Evolutionary conservation across 495 filamentous ascomycete species (phyloP), one percentile per base, ranked within the genome.

Genomic region (Annulohypoxylon stygium): DNA sequence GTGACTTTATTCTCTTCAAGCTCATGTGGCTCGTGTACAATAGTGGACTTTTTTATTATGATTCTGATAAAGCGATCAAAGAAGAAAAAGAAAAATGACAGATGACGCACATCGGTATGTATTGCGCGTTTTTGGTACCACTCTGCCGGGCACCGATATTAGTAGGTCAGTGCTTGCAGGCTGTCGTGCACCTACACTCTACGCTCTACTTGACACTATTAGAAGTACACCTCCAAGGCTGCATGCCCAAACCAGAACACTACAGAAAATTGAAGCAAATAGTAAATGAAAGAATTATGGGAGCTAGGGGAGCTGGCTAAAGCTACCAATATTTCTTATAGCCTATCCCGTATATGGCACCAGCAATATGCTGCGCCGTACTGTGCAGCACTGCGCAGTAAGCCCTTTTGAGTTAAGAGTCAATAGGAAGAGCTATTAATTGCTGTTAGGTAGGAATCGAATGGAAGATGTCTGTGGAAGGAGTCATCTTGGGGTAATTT

Each of bases 1-100:
- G 43, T 60, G 68, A 65, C 58, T 34, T 45, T 59, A 11, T n/a
- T 33, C 11, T 36, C 2, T 45, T 48, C 25, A 57, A 16, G 54
- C 30, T 36, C 60, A 58, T 23, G 65, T 61, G 45, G 53, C 25
- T 59, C 36, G 50, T 61, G 51, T 43, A 39, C n/a, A 60, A 43
- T 65, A 65, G 60, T 65, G 67, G 67, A 41, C 37, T 61, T 68
- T 39, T 43, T 43, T 26, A 48, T 63, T 47, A 55, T 61, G 41
- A 48, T 41, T 23, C 43, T 43, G 20, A 61, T 25, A 48, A 48
- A 57, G 50, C 26, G 9, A 67, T 36, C 14, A 67, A 43, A 25
- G 26, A 34, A 26, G 9, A 26, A 55, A 39, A 55, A 34, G 33
- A 41, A 26, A 45, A 39, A 55, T 57, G 16, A 41, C n/a, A 43